Evolutionary conservation across 768 basidiomycete species (phyloP).

Genomic region (Mycena sanguinolenta): DNA sequence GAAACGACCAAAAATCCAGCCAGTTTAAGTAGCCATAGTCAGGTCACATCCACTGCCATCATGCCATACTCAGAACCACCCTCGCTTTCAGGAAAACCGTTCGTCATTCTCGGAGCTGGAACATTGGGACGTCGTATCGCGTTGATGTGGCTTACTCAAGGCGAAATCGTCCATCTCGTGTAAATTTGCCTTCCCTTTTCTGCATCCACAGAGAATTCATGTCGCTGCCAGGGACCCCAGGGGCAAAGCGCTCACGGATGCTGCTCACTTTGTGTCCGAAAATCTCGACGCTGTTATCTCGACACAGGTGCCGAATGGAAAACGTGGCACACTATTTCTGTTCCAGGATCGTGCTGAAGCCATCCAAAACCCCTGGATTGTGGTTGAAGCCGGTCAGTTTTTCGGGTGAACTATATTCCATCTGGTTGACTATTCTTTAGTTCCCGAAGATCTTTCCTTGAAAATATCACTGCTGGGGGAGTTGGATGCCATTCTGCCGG

Average conservation of each 20-base stretch:
- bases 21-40: too few species aligned
- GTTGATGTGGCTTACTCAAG: constrained; percentile 38
- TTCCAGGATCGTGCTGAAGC: constrained; percentile 32
- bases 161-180: constrained; percentile 34
- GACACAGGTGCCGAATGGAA: constrained; percentile 19
- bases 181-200: not conserved
- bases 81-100: constrained; percentile 26
- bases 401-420: not conserved
- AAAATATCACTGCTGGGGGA: constrained; percentile 34
- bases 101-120: constrained; percentile 31
- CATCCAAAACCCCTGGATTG: constrained; percentile 34
- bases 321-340: constrained; percentile 5
- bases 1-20: too few species aligned
- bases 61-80: constrained; percentile 29
- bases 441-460: constrained; percentile 28
- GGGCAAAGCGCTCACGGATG: constrained; percentile 26
- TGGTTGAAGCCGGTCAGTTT: constrained; percentile 33
- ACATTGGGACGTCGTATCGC: constrained; percentile 36
- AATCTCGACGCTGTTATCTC: constrained; percentile 27
- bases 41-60: not conserved
- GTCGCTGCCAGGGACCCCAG: constrained; percentile 24
- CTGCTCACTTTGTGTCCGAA: constrained; percentile 20
- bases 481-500: constrained; percentile 26
- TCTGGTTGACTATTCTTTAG: not conserved
- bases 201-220: not conserved